Evolutionary conservation across 2,329 filamentous ascomycete species (phyloP).

Genomic region (Aspergillus sp.): DNA sequence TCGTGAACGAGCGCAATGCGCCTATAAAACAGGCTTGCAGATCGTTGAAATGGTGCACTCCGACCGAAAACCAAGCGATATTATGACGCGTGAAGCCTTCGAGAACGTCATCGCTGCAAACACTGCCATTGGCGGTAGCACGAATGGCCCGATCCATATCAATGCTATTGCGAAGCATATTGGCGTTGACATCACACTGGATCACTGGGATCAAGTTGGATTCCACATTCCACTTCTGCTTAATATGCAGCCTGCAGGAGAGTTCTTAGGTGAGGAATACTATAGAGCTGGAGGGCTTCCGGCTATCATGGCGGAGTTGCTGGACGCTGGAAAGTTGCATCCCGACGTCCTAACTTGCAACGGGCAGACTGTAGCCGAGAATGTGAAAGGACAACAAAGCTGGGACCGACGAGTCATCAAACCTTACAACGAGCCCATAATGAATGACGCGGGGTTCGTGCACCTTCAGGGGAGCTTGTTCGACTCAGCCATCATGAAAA

Average conservation of each 20-base stretch:
- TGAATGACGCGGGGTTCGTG: slow-evolving; percentile 53
- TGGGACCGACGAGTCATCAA: slow-evolving; percentile 54
- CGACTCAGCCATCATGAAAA: slow-evolving; percentile 56
- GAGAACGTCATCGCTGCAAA: slow-evolving; percentile 58
- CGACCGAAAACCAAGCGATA: slow-evolving; percentile 54
- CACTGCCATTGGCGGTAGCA: slow-evolving; percentile 57
- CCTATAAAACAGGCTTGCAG: slow-evolving; percentile 50
- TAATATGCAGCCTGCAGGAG: slow-evolving; percentile 57
- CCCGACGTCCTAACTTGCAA: slow-evolving; percentile 48
- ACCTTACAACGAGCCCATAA: slow-evolving; percentile 48
- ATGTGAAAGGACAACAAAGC: slow-evolving; percentile 45
- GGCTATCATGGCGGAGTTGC: slow-evolving; percentile 54
- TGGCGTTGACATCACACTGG: slow-evolving; percentile 50
- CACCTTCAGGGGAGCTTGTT: slow-evolving; percentile 52
- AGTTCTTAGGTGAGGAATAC: slow-evolving; percentile 56
- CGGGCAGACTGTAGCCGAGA: slow-evolving; percentile 47
- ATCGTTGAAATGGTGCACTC: slow-evolving; percentile 53
- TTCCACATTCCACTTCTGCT: slow-evolving; percentile 53
- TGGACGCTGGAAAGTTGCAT: slow-evolving; percentile 50
- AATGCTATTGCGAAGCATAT: slow-evolving; percentile 57
- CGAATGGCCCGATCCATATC: slow-evolving; percentile 58
- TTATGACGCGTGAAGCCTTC: slow-evolving; percentile 57
- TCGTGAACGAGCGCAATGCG: slow-evolving; percentile 49
- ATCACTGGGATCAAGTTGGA: slow-evolving; percentile 56
- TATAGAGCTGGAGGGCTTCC: slow-evolving; percentile 55